These are phyloP conservation scores for Alternaria ventricosa DNA, from an alignment of 2,329 filamentous ascomycete species.

Conservation along the genomic window DNA sequence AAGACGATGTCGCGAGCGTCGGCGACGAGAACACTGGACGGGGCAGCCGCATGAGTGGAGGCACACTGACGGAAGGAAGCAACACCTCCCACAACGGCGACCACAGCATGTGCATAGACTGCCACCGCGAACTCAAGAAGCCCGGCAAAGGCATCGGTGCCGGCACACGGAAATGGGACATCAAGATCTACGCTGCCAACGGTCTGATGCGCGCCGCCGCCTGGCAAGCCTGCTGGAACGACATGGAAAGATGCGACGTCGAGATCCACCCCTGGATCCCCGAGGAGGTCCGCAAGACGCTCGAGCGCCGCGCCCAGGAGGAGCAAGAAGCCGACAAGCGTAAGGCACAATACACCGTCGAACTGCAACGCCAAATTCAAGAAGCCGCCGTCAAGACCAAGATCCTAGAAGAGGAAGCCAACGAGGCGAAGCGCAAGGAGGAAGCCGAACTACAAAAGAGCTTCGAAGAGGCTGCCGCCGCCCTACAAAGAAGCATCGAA, in stretches of 20 bases:
- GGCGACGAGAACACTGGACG: slow-evolving; percentile 39
- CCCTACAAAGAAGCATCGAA: slow-evolving; percentile 33
- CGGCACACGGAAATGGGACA: slow-evolving; percentile 67
- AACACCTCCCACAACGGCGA: slow-evolving; percentile 27
- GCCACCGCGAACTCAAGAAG: slow-evolving; percentile 49
- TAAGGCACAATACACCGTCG: slow-evolving; percentile 38
- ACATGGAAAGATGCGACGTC: slow-evolving; percentile 98
- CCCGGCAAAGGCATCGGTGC: slow-evolving; percentile 44
- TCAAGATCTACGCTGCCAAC: slow-evolving; percentile 94
- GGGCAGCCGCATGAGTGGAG: slow-evolving; percentile 45
- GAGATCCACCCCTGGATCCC: slow-evolving; percentile 81
- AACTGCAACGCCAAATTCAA: slow-evolving; percentile 41
- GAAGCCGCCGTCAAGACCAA: slow-evolving; percentile 40
- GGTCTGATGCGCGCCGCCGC: slow-evolving; percentile 90
- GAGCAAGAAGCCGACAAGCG: slow-evolving; percentile 42
- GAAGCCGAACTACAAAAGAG: slow-evolving; percentile 36
- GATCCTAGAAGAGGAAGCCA: slow-evolving; percentile 35
- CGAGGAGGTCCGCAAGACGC: slow-evolving; percentile 62
- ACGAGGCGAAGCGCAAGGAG: slow-evolving; percentile 31
- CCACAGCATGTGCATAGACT: slow-evolving; percentile 58
- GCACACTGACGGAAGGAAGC: slow-evolving; percentile 42
- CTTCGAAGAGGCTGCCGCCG: slow-evolving; percentile 36
- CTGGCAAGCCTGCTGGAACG: slow-evolving; percentile 92
- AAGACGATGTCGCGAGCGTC: slow-evolving; percentile 44
- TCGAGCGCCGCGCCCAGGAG: slow-evolving; percentile 61